Base-by-base conservation (phyloP, 352 stramenopile genomes). In the Aphanomyces invadans region DNA sequence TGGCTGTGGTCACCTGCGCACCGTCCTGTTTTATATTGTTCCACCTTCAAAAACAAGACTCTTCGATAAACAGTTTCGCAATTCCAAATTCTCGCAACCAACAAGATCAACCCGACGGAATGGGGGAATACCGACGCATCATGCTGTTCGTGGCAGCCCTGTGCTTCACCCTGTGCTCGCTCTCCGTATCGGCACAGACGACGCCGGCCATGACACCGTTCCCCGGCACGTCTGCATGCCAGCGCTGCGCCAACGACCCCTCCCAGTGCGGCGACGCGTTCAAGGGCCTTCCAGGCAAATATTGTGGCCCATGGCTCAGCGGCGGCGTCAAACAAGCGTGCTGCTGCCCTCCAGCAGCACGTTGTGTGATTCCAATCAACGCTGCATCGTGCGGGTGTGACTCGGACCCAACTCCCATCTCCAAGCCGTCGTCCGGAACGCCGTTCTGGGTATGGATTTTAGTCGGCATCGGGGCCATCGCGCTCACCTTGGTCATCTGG, bases 291-390 rank as follows among this genome's bases (percentile, higher is more conserved):
- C 60, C 60, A 21, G 60, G 60, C 11, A 42, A 67, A 33, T 67
- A 67, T 26, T 67, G 60, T 33, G 60, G 60, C 11, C 60, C 60
- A 44, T 67, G 60, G 60, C 49, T 67, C 45, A 57, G 38, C n/a
- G 33, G 60, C 29, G 60, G 60, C 29, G 60, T 67, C 49, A 67
- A 67, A 33, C 60, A 67, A 57, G 60, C 48, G 21, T 67, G 60
- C 60, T 67, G 60, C 49, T 67, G 60, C 23, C 60, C 60, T 17
- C 28, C 60, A 3, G 33, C 15, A n/a, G 60, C 60, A 3, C 17
- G 32, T 2, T 67, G 60, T 3, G 60, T 51, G 3, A 67, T 67
- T 33, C 60, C 60, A 10, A 49, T 67, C 28, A 49, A 67, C 17
- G 60, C 60, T 23, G 48, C 55, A 9, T 49, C 60, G 29, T 67